Evolutionary conservation across 2,329 filamentous ascomycete species (phyloP), one percentile per base, ranked within the genome.

Genomic region (Fulvia fulva): DNA sequence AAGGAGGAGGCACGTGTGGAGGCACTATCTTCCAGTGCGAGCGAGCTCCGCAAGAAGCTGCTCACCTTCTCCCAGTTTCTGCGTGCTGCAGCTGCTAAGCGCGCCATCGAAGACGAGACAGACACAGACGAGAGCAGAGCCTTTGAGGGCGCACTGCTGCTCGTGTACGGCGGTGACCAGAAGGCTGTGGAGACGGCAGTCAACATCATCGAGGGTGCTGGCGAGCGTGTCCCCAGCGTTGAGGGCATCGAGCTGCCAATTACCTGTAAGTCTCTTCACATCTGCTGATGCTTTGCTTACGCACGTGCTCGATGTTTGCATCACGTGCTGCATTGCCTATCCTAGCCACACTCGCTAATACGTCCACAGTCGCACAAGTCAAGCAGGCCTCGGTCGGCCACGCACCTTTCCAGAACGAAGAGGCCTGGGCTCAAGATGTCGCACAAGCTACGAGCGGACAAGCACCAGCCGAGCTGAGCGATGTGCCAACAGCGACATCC

Each of bases 121-220:
- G 82, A 88, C 66, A 81, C 83, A 5, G 88, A 91, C 57, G 88
- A 93, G 77, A 90, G 87, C 74, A 85, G 86, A 74, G 90, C 89
- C 34, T 86, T 94, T 59, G 90, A 95, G 76, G 89, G 89, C 53
- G 86, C 90, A 32, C 80, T 95, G 58, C 80, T 91, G 49, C 82
- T 87, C 60, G 87, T 94, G 30, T 94, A 95, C 75, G 84, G 85
- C 47, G 90, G 90, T 49, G 89, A 93, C 68, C 83, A 89, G 63
- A 81, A 78, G 65, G 90, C 89, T 52, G 89, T 94, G 23, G 78
- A 83, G 55, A 84, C 88, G 57, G 91, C 91, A 76, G 75, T 90
- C 69, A 91, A 89, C 78, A 80, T 95, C 58, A 88, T 91, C 56
- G 81, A 90, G 58, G 89, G 88, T 32, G 81, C 84, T 25, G 80